Conservation (phyloP, 2,329 filamentous ascomycete genomes). For the Orbilia oligospora region DNA sequence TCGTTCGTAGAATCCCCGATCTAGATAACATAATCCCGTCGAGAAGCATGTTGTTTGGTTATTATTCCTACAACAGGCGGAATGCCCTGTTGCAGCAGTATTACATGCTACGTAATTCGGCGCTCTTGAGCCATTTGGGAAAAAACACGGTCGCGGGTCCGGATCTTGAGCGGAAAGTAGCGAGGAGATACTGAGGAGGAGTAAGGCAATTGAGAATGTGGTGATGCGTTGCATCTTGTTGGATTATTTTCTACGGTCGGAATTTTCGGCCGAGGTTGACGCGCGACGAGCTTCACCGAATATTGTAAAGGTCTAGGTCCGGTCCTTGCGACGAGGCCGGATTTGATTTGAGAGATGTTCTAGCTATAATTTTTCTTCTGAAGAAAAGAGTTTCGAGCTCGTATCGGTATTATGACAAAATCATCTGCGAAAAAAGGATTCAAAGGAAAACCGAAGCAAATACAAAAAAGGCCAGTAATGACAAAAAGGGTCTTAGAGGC, state of each 20-base stretch:
- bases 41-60: constrained; percentile 54
- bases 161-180: constrained; percentile 40
- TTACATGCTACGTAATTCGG: constrained; percentile 42
- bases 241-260: constrained; percentile 24
- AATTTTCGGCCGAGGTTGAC: constrained; percentile 5
- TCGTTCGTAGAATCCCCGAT: constrained; percentile 39
- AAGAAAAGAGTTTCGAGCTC: too few relatives aligned
- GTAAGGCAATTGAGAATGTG: constrained; percentile 32
- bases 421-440: constrained; percentile 16
- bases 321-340: too few relatives aligned
- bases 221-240: constrained; percentile 55
- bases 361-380: background rate
- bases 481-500: background rate
- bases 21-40: constrained; percentile 49
- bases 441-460: constrained; percentile 17
- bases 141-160: constrained; percentile 38
- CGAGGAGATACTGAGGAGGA: constrained; percentile 25
- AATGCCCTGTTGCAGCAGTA: constrained; percentile 39
- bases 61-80: constrained; percentile 48
- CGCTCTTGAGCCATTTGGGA: constrained; percentile 31
- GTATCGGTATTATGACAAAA: constrained; percentile 20
- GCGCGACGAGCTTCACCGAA: too few relatives aligned
- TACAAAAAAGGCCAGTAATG: background rate
- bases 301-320: too few relatives aligned
- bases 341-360: too few relatives aligned